Conservation (phyloP, 1,284 basidiomycete species). For the Ustilago tritici region DNA sequence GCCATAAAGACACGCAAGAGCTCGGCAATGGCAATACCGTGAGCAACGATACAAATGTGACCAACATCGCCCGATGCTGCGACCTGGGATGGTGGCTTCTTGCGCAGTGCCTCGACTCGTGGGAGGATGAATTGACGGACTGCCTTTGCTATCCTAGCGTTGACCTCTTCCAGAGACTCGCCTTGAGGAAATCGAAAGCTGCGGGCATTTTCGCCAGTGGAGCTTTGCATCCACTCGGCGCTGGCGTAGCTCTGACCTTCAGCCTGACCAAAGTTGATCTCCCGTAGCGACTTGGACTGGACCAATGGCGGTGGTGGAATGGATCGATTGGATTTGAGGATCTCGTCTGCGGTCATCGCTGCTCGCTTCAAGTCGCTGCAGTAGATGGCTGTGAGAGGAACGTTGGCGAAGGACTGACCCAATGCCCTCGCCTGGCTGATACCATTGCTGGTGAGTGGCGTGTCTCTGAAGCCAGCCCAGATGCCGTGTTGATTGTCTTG, state of each 20-base stretch:
- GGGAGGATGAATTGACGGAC: slow-evolving; percentile 77
- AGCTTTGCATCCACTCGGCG: slow-evolving; percentile 38
- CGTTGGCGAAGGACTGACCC: slow-evolving; percentile 76
- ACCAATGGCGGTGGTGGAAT: slow-evolving; percentile 74
- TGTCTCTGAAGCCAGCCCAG: slow-evolving; percentile 88
- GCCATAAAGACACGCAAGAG: slow-evolving; percentile 59
- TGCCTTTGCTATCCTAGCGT: slow-evolving; percentile 75
- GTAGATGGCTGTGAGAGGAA: slow-evolving; percentile 78
- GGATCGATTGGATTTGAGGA: slow-evolving; percentile 72
- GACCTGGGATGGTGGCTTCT: slow-evolving; percentile 25
- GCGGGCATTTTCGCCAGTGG: slow-evolving; percentile 70
- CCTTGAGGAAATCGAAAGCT: slow-evolving; percentile 78
- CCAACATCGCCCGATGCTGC: slow-evolving; percentile 56
- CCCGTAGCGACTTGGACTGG: slow-evolving; percentile 70
- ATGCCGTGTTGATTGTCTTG: slow-evolving; percentile 71
- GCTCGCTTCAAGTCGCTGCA: slow-evolving; percentile 85
- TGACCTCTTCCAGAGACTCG: slow-evolving; percentile 80
- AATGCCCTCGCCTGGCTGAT: slow-evolving; percentile 85
- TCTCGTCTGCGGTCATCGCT: slow-evolving; percentile 77
- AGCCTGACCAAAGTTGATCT: slow-evolving; percentile 77
- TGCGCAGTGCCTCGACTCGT: slow-evolving; percentile 71
- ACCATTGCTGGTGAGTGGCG: slow-evolving; percentile 86
- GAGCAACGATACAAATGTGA: slow-evolving; percentile 81
- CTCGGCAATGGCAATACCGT: slow-evolving; percentile 82
- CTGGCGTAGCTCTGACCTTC: slow-evolving; percentile 76